phyloP scores from a whole-genome alignment of 768 basidiomycete species.

The Tulasnella sp. region DNA sequence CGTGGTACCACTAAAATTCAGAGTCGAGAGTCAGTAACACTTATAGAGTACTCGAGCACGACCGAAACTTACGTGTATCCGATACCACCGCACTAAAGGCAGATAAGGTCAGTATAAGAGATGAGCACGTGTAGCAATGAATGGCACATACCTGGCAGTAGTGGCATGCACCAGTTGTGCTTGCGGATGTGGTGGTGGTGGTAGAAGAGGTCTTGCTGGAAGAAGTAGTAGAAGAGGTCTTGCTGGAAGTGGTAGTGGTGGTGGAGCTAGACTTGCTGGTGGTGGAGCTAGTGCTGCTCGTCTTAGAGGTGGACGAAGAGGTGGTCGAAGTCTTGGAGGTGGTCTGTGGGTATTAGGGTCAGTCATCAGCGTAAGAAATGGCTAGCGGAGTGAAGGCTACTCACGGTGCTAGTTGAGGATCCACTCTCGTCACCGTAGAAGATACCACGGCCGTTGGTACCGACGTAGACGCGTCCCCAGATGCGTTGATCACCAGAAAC shows the following conservation, averaged over 20 bases:
- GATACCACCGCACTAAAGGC: constrained; percentile 18
- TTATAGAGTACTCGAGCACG: neutral
- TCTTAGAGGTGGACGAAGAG: neutral
- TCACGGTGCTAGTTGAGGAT: neutral
- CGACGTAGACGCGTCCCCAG: constrained; percentile 29
- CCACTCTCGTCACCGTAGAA: constrained; percentile 29
- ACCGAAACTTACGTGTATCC: neutral
- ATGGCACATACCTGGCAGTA: neutral
- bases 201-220: neutral
- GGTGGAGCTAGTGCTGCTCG: neutral
- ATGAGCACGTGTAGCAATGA: neutral
- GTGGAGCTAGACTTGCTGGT: neutral
- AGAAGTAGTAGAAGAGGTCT: neutral
- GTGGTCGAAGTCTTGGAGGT: neutral
- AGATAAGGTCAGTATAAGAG: neutral
- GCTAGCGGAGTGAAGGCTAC: neutral
- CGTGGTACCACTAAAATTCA: constrained; percentile 25
- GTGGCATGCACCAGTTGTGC: neutral
- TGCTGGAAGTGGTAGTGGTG: neutral
- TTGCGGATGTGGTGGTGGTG: neutral
- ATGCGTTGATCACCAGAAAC: constrained; percentile 24
- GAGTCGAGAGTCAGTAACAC: neutral
- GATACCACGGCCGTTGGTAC: constrained; percentile 30
- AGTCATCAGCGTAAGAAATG: neutral
- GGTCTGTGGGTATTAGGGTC: neutral